A percentile compares a stretch with the other conserved stretches of the same genome.
Conservation (phyloP, 352 stramenopile genomes). For the Pythium apleroticum region DNA sequence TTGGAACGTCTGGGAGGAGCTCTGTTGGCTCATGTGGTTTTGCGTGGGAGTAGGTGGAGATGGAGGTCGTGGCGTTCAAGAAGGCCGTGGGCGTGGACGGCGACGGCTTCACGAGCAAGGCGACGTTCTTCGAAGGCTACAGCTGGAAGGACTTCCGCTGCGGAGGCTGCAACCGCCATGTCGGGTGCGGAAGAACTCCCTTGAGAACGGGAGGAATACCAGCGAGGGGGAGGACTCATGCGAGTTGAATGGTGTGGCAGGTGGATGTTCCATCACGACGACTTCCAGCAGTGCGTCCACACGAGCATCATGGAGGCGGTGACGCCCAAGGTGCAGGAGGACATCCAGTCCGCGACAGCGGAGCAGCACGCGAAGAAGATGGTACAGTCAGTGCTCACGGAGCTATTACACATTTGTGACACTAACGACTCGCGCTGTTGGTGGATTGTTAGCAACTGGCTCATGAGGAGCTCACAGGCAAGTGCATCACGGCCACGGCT, state of each 20-base stretch:
- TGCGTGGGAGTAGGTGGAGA: conserved; percentile 51
- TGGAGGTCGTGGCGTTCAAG: conserved; percentile 76
- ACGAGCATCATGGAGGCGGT: conserved; percentile 54
- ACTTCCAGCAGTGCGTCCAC: conserved; percentile 71
- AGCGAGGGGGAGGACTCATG: not conserved
- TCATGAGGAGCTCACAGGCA: conserved; percentile 44
- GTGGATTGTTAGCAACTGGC: conserved; percentile 35
- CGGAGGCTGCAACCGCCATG: conserved; percentile 67
- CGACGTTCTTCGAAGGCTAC: conserved; percentile 83
- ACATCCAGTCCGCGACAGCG: conserved; percentile 31
- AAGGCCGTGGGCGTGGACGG: conserved; percentile 52
- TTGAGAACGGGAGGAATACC: not conserved
- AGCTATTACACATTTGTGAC: too few species aligned
- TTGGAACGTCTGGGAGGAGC: not conserved
- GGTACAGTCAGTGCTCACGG: too few species aligned
- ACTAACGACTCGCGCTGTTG: too few species aligned
- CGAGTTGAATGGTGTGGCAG: conserved; percentile 28
- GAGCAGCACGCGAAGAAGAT: conserved; percentile 30
- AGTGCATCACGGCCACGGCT: conserved; percentile 55
- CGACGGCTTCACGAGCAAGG: conserved; percentile 67
- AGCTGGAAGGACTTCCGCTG: conserved; percentile 80
- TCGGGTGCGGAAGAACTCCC: conserved; percentile 42
- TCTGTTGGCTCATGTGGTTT: not conserved
- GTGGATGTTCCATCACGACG: conserved; percentile 83
- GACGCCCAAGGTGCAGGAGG: conserved; percentile 39